Evolutionary conservation across 352 stramenopile genomes (phyloP), one percentile per base, ranked within the genome.

Genomic region (Globisporangium ultimum): DNA sequence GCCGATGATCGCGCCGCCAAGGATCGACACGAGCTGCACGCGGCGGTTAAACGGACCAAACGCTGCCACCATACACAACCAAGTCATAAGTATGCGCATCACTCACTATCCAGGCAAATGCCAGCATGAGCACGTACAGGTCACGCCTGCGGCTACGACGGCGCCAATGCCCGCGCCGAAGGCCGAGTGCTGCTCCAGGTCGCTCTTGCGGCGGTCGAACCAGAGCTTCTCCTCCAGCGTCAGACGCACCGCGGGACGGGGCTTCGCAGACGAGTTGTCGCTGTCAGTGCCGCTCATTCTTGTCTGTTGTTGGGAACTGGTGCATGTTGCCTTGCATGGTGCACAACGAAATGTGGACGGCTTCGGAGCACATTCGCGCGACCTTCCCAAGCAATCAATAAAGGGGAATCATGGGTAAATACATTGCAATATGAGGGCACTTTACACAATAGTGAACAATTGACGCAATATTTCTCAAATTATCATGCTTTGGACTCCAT

Each of bases 171-270:
- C 72, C 17, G 68, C 84, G 42, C 84, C 84, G 14, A 93, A 76
- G 13, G 70, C 70, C 2, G 74, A 66, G 66, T 76, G 89, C 53
- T 89, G 78, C 68, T 89, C 64, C 36, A 93, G 55, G 58, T 91
- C 81, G 18, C 55, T 78, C 57, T 74, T 68, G 66, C 84, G 80
- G 46, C 78, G 79, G 48, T 93, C 81, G 55, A 86, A 87, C 84
- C 84, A 93, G 34, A 91, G 56, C 58, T 91, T 91, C 64, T 93
- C 84, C 63, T 93, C 84, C 24, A 93, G 72, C 49, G 81, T 91
- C 50, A 90, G 69, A 17, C 76, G 81, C 60, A 62, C 63, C 34
- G 55, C 40, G 53, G 52, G 42, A 21, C 57, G 58, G 61, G 60
- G 21, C 9, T 21, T 45, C 20, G 52, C 53, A 34, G 48, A 14